Evolutionary conservation across 805 yeast species (phyloP), one percentile per base, ranked within the genome.

Genomic region (Candida insectalens): DNA sequence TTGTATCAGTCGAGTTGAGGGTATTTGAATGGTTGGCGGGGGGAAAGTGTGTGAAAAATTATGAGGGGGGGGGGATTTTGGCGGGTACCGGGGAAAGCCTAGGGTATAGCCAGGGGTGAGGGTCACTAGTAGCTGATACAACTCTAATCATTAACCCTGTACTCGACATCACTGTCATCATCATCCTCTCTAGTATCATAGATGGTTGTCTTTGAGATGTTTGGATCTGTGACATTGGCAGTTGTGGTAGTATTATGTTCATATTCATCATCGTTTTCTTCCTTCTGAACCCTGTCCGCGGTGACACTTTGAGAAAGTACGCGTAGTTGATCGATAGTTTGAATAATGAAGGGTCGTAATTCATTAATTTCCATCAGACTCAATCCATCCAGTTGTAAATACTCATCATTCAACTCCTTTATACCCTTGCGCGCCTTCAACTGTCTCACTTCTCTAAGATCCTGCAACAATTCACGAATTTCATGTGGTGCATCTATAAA

Each of bases 351-450:
- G 2, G 96, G 94, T 42, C 96, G 61, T 34, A 88, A 60, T 51
- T 85, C 96, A 53, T 87, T 88, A 41, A 92, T 78, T 53, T 89
- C 98, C 67, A 87, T 53, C 26, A 79, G 53, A 2, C 94, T 82
- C 34, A 92, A 54, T 15, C 92, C 85, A 45, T 87, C 89, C 53
- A 89, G 62, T 49, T 77, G 84, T 39, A 89, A 65, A 57, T 88
- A 84, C 15, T 81, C 73, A 41, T 83, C 94, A 58, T 89, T 89
- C 40, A 89, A 60, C 41, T 77, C 78, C 31, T 66, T 61, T 29
- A 89, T 60, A 49, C 97, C 97, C 36, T 76, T 75, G 34, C 92
- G 67, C 2, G 87, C 77, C 50, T 92, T 92, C 20, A 82, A 71
- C 43, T 76, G 71, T 28, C 98, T 63, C 5, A 87, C 65, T 57